Base-by-base conservation (phyloP, 495 filamentous ascomycete species). In the Penicillium coprophilum region DNA sequence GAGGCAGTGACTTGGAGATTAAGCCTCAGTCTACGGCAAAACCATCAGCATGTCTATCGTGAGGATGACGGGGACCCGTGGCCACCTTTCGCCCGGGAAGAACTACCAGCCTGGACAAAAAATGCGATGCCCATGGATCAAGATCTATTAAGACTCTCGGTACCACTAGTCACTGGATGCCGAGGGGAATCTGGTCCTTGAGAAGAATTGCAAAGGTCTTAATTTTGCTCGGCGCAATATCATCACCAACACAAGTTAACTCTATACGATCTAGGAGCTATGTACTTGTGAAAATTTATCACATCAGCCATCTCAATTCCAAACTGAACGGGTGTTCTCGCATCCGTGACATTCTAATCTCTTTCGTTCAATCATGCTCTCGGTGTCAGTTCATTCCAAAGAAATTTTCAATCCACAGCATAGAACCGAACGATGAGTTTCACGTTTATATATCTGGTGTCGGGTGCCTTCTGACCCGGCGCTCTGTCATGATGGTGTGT, bases 1-100 rank as follows among this genome's bases (percentile, higher is more conserved):
- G 67, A 70, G 41, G 67, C 76, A 9, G 62, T 77, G 36, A 76
- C 76, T 28, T 75, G 68, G 74, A 56, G 68, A 21, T 54, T 78
- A 45, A 63, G 66, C 28, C 46, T 76, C 6, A 72, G 73, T 0
- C 39, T 77, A 34, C 62, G 72, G 20, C 45, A 72, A n/a, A 59
- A 72, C 46, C 53, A 57, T 4, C 39, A 66, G 15, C 62, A 69
- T 52, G 48, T 71, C 13, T 66, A 67, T 39, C 67, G 71, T 0
- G 64, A 71, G 17, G 30, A 53, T 0, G 56, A 61, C 11, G 50
- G 54, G 7, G 66, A 71, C 20, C 58, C 56, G 23, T 60, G 49
- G 32, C 66, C 68, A 3, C 56, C 66, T 8, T 73, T 64, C 38
- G 57, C 44, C 0, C 62, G 64, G 0, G 67, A 67, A 19, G 38